Base-by-base conservation (phyloP, 2,329 filamentous ascomycete species). In the Neonectria faginata region DNA sequence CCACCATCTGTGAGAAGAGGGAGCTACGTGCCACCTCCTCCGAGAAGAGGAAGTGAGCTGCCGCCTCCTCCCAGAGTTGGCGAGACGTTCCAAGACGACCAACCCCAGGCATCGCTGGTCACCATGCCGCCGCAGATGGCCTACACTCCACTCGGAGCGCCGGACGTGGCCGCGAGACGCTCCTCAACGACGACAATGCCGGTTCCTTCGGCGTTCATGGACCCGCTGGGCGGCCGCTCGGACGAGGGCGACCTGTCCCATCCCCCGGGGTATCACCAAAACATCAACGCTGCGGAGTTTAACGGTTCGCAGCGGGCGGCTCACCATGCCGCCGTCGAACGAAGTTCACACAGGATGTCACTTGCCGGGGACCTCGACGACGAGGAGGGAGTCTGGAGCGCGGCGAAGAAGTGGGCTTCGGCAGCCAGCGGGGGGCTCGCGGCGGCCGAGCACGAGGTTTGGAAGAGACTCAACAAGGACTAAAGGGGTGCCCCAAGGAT, bases 391-490 rank as follows among this genome's bases (percentile, higher is more conserved):
- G 77, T 88, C 6, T 88, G 86, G 85, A 81, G 81, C 60, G 77
- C 83, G 51, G 86, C 86, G 11, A 88, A 85, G 80, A 88, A 86
- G 75, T 84, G 85, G 81, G 86, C 85, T 50, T 79, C 82, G 64
- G 83, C 82, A 36, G 88, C 87, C 7, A 87, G 88, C 55, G 84
- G 84, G 65, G 86, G 83, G 74, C 76, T 90, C 29, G 85, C 83
- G 9, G 85, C 83, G 14, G 87, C 86, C 14, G 88, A 90, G 79
- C 80, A 79, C 55, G 86, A 89, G 76, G 83, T 90, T 25, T 90
- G 88, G 88, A 85, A 84, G 77, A 84, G 83, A 73, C 87, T 90
- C 73, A 89, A 88, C 77, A 88, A 87, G 78, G 80, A 85, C 52
- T 85, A 81, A 61, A 44, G 47, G 59, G 50, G 61, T 3, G 39